These are phyloP conservation scores for Phytophthora idaei DNA, from an alignment of 352 stramenopile species.

Conservation along the genomic window DNA sequence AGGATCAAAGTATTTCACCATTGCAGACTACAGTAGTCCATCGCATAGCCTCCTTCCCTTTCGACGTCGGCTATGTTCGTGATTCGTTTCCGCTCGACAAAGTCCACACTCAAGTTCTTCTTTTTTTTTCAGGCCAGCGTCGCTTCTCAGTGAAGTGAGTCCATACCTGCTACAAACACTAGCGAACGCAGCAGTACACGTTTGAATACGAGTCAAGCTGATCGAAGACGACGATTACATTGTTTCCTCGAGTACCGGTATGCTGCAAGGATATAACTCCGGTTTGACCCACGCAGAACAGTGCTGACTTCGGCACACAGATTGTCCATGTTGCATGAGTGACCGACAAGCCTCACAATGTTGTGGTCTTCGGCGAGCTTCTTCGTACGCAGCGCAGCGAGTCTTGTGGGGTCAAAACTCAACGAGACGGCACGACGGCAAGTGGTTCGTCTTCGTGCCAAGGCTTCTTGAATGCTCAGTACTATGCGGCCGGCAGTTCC, in stretches of 20 bases:
- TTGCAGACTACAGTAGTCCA: neutral
- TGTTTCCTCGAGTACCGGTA: neutral
- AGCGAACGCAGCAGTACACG: neutral
- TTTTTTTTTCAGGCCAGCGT: neutral
- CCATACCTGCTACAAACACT: neutral
- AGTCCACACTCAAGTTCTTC: neutral
- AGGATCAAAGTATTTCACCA: too few relatives aligned
- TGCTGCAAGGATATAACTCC: neutral
- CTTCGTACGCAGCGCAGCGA: neutral
- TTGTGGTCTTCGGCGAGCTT: slow-evolving; percentile 14
- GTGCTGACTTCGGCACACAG: slow-evolving; percentile 7
- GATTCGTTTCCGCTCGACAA: slow-evolving; percentile 8
- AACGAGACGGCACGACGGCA: slow-evolving; percentile 2
- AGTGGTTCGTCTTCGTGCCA: neutral
- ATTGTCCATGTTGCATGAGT: neutral
- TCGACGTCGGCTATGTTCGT: slow-evolving; percentile 2
- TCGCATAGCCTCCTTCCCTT: slow-evolving; percentile 5
- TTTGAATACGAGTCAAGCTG: neutral
- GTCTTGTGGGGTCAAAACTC: slow-evolving; percentile 6
- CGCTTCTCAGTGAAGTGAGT: slow-evolving; percentile 8
- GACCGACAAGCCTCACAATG: neutral
- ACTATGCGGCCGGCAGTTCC: neutral
- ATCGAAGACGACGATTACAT: neutral
- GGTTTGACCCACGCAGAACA: slow-evolving; percentile 3
- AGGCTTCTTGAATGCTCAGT: neutral